Percentiles rank a stretch among this genome's conserved stretches.
Evolutionary conservation across 2,329 filamentous ascomycete genomes (phyloP).

Genomic region (Pestalotiopsis sp.): DNA sequence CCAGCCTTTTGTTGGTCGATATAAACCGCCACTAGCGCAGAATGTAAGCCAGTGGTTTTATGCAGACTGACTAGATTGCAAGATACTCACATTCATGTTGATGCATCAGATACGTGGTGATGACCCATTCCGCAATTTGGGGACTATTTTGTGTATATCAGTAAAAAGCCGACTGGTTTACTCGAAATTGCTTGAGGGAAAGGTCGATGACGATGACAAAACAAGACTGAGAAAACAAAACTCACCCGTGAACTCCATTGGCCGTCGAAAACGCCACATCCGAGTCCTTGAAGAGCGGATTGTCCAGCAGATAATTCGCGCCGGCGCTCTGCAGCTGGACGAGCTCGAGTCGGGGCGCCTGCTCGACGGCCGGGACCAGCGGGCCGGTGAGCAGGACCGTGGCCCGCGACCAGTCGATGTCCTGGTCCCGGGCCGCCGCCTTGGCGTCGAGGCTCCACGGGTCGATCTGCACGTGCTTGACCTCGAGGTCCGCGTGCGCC

Average conservation of each 20-base stretch:
- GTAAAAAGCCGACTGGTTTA: neutral
- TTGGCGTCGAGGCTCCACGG: conserved; percentile 20
- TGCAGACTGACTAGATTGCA: neutral
- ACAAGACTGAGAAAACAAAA: neutral
- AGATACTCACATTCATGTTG: conserved; percentile 47
- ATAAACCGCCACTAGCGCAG: conserved; percentile 4
- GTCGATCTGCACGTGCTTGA: conserved; percentile 37
- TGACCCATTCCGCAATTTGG: conserved; percentile 61
- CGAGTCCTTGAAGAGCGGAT: conserved; percentile 52
- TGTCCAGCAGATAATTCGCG: conserved; percentile 49
- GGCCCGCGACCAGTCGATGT: conserved; percentile 48
- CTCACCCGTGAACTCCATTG: conserved; percentile 61
- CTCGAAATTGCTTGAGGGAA: neutral
- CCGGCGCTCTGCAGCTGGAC: conserved; percentile 60
- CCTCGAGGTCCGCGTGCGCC: conserved; percentile 47
- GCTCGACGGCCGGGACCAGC: conserved; percentile 43
- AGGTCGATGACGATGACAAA: neutral
- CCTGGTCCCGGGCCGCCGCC: conserved; percentile 26
- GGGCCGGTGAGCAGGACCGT: conserved; percentile 50
- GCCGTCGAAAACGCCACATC: conserved; percentile 56
- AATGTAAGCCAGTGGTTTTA: neutral
- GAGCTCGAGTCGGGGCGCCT: conserved; percentile 51
- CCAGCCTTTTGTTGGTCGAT: conserved; percentile 10
- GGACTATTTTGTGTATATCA: conserved; percentile 39
- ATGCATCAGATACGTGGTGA: conserved; percentile 52